Evolutionary conservation across 164 flowering plant genomes (phyloP), one percentile per base, ranked within the genome.

Genomic region (Tinospora cordifolia): DNA sequence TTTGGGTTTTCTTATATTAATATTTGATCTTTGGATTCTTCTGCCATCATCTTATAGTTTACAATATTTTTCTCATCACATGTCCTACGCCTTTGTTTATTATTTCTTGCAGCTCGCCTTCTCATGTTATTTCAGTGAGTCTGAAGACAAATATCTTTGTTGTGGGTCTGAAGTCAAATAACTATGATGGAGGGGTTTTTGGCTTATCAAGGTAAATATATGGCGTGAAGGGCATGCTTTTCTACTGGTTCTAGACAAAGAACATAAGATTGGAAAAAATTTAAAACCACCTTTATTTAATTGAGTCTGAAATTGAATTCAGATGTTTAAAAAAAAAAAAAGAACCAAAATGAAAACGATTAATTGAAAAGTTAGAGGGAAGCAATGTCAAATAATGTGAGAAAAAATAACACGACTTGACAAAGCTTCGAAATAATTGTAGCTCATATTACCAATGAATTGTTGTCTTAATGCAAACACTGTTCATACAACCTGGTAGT

Each of bases 61-160:
- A 2, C 10, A 62, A 19, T 24, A 17, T 36, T 17, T 75, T 60
- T 65, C n/a, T 63, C 11, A 11, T 3, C 10, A 41, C 44, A 27
- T 10, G 13, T n/a, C 6, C 13, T 59, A 25, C 70, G 40, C 8
- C 21, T 21, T 65, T 78, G 51, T 34, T 70, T 74, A 41, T 47
- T 24, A 47, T 26, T 46, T 73, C 24, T 21, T 82, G 74, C 84
- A 94, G 98, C 79, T 88, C 83, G 24, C 98, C 98, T 38, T 80
- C 93, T 74, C 79, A 74, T 75, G 90, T 91, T 69, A 74, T 80
- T 74, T 74, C 80, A 2, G 79, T 79, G 25, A 80, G 76, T 70
- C 72, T 87, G 27, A 89, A 81, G 80, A 73, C 80, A 64, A 84
- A 87, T 73, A 77, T 88, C 44, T 87, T 90, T 82, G 90, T 87